phyloP scores from a whole-genome alignment of 352 stramenopile species.

The Pythium folliculosum region DNA sequence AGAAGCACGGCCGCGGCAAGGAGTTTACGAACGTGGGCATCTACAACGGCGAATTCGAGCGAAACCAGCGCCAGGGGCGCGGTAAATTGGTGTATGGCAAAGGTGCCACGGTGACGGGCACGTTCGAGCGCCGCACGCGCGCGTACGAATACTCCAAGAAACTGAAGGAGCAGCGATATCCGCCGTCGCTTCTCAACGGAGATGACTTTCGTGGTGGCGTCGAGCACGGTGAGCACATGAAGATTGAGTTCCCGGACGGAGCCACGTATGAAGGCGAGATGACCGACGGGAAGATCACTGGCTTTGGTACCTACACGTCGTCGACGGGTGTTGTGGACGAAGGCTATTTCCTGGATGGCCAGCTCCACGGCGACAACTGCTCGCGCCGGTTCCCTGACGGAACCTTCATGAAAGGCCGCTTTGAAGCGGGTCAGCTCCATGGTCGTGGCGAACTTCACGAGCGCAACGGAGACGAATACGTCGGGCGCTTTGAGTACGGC shows the following conservation, averaged over 20 bases:
- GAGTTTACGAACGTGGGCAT: constrained; percentile 69
- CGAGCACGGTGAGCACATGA: constrained; percentile 47
- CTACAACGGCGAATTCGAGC: constrained; percentile 61
- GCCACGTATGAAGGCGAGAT: constrained; percentile 70
- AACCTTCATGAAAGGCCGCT: constrained; percentile 44
- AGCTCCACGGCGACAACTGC: constrained; percentile 53
- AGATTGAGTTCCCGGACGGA: constrained; percentile 59
- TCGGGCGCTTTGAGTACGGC: constrained; percentile 62
- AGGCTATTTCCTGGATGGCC: constrained; percentile 57
- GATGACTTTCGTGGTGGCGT: constrained; percentile 56
- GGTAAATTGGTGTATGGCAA: constrained; percentile 65
- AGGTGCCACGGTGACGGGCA: constrained; percentile 46
- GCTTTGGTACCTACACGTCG: constrained; percentile 54
- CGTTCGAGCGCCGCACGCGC: constrained; percentile 46
- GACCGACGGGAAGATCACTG: constrained; percentile 56
- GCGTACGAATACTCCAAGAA: constrained; percentile 51
- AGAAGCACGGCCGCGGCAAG: constrained; percentile 53
- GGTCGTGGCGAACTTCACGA: constrained; percentile 39
- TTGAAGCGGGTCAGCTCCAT: constrained; percentile 50
- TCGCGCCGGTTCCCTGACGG: constrained; percentile 51
- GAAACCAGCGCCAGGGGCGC: constrained; percentile 40
- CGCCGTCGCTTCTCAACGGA: constrained; percentile 47
- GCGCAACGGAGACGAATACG: constrained; percentile 55
- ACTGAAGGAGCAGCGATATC: constrained; percentile 35
- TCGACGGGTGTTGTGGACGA: constrained; percentile 68